Conservation (phyloP, 805 yeast species). For the Candida golubevii region DNA sequence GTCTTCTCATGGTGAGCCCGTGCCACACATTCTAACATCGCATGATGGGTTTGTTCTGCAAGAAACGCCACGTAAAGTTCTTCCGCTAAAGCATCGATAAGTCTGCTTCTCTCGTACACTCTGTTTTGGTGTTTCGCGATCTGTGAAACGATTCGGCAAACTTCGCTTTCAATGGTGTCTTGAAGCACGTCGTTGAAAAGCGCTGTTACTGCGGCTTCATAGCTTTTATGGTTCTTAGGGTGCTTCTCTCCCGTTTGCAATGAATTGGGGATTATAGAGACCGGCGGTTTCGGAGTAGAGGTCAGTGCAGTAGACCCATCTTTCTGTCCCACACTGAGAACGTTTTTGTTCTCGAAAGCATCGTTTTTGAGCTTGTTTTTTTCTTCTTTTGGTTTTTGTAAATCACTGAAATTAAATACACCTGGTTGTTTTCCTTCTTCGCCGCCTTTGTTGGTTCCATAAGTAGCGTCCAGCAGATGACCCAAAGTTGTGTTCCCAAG, state of each 20-base stretch:
- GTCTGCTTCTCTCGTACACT: conserved; percentile 16
- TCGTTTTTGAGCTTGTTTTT: conserved; percentile 5
- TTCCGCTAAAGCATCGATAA: conserved; percentile 38
- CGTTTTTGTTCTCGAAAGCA: conserved; percentile 7
- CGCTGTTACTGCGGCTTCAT: conserved; percentile 23
- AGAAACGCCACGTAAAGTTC: conserved; percentile 60
- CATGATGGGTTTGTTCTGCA: conserved; percentile 48
- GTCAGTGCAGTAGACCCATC: no score
- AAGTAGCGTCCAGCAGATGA: no score
- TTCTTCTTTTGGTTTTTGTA: conserved; percentile 3
- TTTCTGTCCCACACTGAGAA: background rate
- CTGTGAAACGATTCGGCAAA: conserved; percentile 22
- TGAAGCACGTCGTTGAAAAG: conserved; percentile 21
- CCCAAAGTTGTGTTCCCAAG: no score
- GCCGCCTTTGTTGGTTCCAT: no score
- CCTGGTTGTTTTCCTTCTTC: no score
- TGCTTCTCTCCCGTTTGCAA: no score
- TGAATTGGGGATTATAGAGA: no score
- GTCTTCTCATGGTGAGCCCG: conserved; percentile 28
- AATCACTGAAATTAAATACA: background rate
- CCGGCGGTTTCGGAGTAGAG: no score
- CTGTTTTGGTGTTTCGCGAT: conserved; percentile 21
- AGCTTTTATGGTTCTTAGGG: conserved; percentile 20
- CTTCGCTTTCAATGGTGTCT: conserved; percentile 23
- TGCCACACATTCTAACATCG: conserved; percentile 44